Conservation (phyloP, 176 grass and related monocot genomes). For the Areca catechu region DNA sequence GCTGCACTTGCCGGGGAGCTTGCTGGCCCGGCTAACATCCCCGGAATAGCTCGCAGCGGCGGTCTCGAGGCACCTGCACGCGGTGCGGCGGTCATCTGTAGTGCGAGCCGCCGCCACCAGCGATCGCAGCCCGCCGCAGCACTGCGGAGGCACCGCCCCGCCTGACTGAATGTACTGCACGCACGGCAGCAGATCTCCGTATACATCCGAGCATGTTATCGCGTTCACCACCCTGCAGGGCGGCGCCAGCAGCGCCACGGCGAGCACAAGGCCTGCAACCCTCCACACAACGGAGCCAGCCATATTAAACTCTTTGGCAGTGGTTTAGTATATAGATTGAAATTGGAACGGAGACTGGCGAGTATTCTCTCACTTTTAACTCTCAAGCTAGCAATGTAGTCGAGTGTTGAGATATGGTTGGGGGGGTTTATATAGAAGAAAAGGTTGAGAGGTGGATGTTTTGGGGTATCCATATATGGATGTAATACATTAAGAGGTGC, state of each 20-base stretch:
- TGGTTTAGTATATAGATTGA: too few species aligned
- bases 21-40: background rate
- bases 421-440: too few species aligned
- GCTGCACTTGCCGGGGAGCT: conserved; percentile 13
- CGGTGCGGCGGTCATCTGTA: conserved; percentile 6
- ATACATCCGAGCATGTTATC: conserved; percentile 32
- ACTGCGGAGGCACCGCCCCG: background rate
- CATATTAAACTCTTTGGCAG: too few species aligned
- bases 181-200: conserved; percentile 33
- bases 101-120: conserved; percentile 5
- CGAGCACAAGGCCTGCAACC: background rate
- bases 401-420: too few species aligned
- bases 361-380: too few species aligned
- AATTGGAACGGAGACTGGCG: too few species aligned
- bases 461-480: too few species aligned
- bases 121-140: conserved; percentile 28
- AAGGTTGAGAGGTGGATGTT: too few species aligned
- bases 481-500: too few species aligned
- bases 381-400: too few species aligned
- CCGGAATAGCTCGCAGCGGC: conserved; percentile 17
- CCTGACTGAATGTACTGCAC: conserved; percentile 22
- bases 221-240: conserved; percentile 7
- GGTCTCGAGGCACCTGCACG: conserved; percentile 11
- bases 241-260: background rate
- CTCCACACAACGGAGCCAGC: too few species aligned